Evolutionary conservation across 345 rosid species (phyloP).

Genomic region (Zanthoxylum bungeanum): DNA sequence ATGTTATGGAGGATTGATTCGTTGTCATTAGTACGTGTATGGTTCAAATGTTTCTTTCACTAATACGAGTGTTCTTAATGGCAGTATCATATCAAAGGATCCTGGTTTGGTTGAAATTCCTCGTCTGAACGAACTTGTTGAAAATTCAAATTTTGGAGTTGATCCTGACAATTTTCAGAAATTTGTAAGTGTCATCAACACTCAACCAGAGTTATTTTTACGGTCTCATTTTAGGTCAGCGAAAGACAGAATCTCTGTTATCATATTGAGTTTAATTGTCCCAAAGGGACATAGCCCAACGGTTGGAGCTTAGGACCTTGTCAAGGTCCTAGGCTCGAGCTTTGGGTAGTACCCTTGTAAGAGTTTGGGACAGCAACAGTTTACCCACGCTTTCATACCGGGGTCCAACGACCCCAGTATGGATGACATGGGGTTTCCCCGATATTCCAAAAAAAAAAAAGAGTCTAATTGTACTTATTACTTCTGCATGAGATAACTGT

Average conservation of each 20-base stretch:
- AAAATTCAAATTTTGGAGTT: constrained; percentile 18
- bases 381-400: too few relatives aligned
- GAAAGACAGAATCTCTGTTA: background rate
- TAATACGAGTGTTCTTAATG: constrained; percentile 9
- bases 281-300: too few relatives aligned
- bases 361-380: too few relatives aligned
- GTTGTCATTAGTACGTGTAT: constrained; percentile 1
- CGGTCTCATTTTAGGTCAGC: background rate
- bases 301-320: too few relatives aligned
- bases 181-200: background rate
- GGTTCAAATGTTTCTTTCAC: background rate
- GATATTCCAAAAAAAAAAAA: too few relatives aligned
- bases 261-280: background rate
- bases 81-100: constrained; percentile 49
- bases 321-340: too few relatives aligned
- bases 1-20: background rate
- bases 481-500: background rate
- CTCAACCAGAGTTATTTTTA: background rate
- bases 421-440: too few relatives aligned
- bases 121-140: constrained; percentile 14
- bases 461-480: background rate
- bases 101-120: constrained; percentile 45
- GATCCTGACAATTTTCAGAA: constrained; percentile 15
- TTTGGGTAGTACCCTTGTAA: too few relatives aligned
- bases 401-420: too few relatives aligned